Evolutionary conservation across 768 basidiomycete genomes (phyloP), one percentile per base, ranked within the genome.

Genomic region (Amanita muscaria): DNA sequence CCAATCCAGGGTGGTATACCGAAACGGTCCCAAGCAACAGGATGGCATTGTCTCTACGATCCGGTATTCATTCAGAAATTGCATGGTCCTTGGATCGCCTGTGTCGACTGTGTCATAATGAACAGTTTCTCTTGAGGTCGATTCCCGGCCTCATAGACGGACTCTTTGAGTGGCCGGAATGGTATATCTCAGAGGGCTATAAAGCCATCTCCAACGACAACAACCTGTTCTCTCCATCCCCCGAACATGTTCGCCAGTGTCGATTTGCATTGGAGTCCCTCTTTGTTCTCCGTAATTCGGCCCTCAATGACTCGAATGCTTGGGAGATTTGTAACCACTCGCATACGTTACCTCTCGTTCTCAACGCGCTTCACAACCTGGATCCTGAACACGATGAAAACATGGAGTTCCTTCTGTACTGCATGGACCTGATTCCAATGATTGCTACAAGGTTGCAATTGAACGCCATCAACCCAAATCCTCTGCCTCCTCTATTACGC

Each of bases 1-100:
- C n/a, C n/a, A n/a, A n/a, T n/a, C n/a, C 53, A 88, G 87, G 85
- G 53, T 89, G 87, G 79, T 92, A 89, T 55, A 86, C 88, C n/a
- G 87, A 91, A 52, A 68, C 74, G 1, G 72, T 76, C 2, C 69
- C 84, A 1, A 82, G 68, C 57, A 97, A 97, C 59, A 77, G 93
- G 32, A 89, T 97, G 79, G 70, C 90, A n/a, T 77, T 99, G 12
- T 83, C 92, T 2, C 64, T 98, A 32, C 77, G 80, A 19, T 97
- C 89, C 11, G 84, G 80, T 4, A 83, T 98, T 37, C 72, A 80
- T 42, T 63, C 76, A 6, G 94, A 98, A 56, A 73, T 92, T 45
- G 79, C 79, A 45, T 97, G 90, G 87, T 88, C 92, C 15, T 74
- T 99, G 30, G 84, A 90, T 53, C 80, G 87, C 38, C 74, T 98